phyloP scores from a whole-genome alignment of 441 rosid genomes.

The Sinapis alba region DNA sequence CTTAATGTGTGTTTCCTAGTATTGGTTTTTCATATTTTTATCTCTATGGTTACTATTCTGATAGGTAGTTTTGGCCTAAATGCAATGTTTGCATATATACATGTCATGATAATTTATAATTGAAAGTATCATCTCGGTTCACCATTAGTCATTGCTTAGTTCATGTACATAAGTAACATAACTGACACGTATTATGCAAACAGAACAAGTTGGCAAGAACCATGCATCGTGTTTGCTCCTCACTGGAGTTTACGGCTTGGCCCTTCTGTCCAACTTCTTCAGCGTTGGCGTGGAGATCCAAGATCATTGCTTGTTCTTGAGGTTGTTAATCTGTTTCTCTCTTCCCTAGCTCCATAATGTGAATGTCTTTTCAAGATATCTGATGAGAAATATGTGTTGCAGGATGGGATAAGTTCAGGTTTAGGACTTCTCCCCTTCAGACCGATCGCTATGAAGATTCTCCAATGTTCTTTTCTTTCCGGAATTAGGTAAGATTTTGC shows the following conservation, averaged over 20 bases:
- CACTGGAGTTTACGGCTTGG: slow-evolving; percentile 89
- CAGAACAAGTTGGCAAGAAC: slow-evolving; percentile 87
- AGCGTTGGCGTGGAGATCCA: slow-evolving; percentile 66
- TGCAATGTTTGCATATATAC: background rate
- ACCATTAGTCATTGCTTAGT: slow-evolving; percentile 8
- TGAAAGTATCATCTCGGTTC: background rate
- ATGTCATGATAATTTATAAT: background rate
- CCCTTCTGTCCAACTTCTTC: slow-evolving; percentile 75
- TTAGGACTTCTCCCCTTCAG: slow-evolving; percentile 79
- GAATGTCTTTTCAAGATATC: slow-evolving; percentile 4
- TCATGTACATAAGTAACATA: slow-evolving; percentile 10
- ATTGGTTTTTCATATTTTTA: background rate
- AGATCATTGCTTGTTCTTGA: slow-evolving; percentile 77
- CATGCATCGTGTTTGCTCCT: slow-evolving; percentile 78
- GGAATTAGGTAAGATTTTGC: slow-evolving; percentile 59
- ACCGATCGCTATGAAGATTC: slow-evolving; percentile 77
- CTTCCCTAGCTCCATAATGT: slow-evolving; percentile 8
- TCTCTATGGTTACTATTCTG: background rate
- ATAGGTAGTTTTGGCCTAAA: background rate
- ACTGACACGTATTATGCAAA: slow-evolving; percentile 5
- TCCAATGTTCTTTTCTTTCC: slow-evolving; percentile 79
- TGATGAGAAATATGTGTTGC: slow-evolving; percentile 38
- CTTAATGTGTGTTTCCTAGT: slow-evolving; percentile 52
- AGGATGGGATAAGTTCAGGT: slow-evolving; percentile 60
- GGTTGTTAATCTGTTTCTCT: slow-evolving; percentile 44